A percentile compares a stretch with the other conserved stretches of the same genome.
Evolutionary conservation across 345 rosid genomes (phyloP).

Genomic region (Salix koriyanagi): DNA sequence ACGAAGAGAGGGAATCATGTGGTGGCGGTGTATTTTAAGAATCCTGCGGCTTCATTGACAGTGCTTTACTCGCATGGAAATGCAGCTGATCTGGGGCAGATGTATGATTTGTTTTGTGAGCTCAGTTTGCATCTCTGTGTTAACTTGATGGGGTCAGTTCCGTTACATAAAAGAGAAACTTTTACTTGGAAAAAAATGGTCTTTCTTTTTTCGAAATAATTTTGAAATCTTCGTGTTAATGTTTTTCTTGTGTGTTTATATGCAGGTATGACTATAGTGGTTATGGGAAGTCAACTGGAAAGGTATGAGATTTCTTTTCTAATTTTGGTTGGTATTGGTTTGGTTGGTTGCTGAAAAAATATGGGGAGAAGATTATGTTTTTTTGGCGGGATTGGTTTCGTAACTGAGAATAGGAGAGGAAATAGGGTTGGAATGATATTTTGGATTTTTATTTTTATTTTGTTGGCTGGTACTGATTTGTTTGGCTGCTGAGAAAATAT

Average conservation of each 20-base stretch:
- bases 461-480: background rate
- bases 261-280: slow-evolving; percentile 94
- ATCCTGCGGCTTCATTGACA: slow-evolving; percentile 70
- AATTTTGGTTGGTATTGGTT: background rate
- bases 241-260: background rate
- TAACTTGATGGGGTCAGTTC: slow-evolving; percentile 77
- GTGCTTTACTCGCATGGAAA: slow-evolving; percentile 85
- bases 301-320: slow-evolving; percentile 37
- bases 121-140: slow-evolving; percentile 76
- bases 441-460: background rate
- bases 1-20: slow-evolving; percentile 84
- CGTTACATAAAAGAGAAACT: background rate
- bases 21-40: slow-evolving; percentile 74
- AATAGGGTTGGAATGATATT: background rate
- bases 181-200: background rate
- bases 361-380: background rate
- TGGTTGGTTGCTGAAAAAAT: background rate
- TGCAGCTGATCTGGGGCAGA: slow-evolving; percentile 96
- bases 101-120: slow-evolving; percentile 69
- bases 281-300: slow-evolving; percentile 79
- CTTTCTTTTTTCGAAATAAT: background rate
- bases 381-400: background rate
- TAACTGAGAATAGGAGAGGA: background rate
- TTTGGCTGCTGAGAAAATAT: background rate
- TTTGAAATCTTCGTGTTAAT: background rate